phyloP scores from a whole-genome alignment of 306 rosid genomes.

The Sicyos edulis region DNA sequence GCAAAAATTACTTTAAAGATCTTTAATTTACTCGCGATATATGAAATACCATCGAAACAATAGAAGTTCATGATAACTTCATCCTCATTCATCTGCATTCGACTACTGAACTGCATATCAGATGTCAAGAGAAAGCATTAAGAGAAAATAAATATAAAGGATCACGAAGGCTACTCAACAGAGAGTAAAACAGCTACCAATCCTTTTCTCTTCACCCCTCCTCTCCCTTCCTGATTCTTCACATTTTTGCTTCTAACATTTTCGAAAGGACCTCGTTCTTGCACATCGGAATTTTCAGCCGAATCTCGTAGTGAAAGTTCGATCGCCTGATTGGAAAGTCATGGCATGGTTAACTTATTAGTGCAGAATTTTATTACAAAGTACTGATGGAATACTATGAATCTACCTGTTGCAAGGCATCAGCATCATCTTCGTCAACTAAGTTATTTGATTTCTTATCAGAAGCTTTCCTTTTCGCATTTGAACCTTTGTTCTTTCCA shows the following conservation, averaged over 20 bases:
- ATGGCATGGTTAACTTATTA: constrained; percentile 22
- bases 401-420: constrained; percentile 61
- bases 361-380: constrained; percentile 17
- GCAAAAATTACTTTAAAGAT: constrained; percentile 7
- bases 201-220: constrained; percentile 58
- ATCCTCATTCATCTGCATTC: constrained; percentile 80
- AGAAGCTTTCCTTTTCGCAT: constrained; percentile 36
- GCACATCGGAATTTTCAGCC: constrained; percentile 31
- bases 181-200: constrained; percentile 36
- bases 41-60: constrained; percentile 74
- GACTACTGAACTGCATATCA: constrained; percentile 56
- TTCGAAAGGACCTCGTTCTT: constrained; percentile 20
- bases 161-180: not conserved
- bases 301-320: constrained; percentile 63
- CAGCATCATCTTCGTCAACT: constrained; percentile 44
- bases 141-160: not conserved
- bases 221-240: constrained; percentile 39
- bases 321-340: constrained; percentile 55
- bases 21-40: not conserved
- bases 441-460: constrained; percentile 24
- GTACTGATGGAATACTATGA: not conserved
- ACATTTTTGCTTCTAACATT: constrained; percentile 32
- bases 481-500: constrained; percentile 43
- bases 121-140: constrained; percentile 20
- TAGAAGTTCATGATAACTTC: constrained; percentile 68